These are phyloP conservation scores for Vitis hybrid DNA, from an alignment of 177 flowering plant species.

Conservation along the genomic window DNA sequence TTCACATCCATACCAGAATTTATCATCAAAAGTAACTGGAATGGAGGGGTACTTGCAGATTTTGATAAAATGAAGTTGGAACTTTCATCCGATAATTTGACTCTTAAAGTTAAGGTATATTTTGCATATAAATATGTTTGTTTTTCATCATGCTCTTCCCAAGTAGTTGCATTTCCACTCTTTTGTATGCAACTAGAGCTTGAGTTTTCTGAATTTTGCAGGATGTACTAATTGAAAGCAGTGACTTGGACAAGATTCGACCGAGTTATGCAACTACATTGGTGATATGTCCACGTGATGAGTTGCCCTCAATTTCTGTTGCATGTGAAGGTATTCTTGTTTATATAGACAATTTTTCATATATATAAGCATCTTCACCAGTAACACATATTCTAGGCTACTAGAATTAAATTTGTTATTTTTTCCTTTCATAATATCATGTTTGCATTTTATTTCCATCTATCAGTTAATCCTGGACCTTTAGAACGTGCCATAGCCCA, in stretches of 20 bases:
- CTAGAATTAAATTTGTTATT: neutral
- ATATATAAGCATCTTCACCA: neutral
- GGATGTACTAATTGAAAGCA: conserved; percentile 43
- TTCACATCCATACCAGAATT: conserved; percentile 42
- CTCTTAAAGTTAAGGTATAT: conserved; percentile 49
- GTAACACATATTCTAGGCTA: neutral
- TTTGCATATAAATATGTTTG: neutral
- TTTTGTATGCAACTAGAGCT: neutral
- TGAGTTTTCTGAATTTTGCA: conserved; percentile 11
- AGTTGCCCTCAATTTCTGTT: conserved; percentile 25
- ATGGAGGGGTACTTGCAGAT: neutral
- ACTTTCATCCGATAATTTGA: conserved; percentile 34
- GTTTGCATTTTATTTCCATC: neutral
- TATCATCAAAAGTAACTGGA: conserved; percentile 17
- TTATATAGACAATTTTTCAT: neutral
- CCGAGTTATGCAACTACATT: conserved; percentile 55
- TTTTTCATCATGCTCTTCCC: neutral
- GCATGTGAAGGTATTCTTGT: conserved; percentile 50
- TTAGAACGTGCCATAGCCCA: conserved; percentile 19
- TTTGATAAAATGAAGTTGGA: conserved; percentile 20
- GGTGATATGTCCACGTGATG: conserved; percentile 38
- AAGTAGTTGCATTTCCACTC: neutral
- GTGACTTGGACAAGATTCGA: conserved; percentile 46
- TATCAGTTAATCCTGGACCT: conserved; percentile 62
- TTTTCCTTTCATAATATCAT: neutral